Conservation (phyloP, 1,284 basidiomycete genomes). For the Cryptococcus deneoformans region DNA sequence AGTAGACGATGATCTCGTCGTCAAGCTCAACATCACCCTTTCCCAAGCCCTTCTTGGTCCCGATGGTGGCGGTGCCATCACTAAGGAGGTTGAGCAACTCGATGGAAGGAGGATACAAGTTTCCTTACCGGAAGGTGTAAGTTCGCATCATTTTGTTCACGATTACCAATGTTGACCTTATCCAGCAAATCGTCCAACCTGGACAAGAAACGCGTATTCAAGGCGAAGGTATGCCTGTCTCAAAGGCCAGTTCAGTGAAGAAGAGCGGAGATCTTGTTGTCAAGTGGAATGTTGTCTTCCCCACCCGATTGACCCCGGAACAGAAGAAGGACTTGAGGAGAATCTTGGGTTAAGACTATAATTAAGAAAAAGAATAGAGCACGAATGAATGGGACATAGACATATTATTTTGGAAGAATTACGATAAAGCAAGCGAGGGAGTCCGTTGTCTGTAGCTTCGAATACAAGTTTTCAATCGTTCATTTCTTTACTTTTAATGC, state of each 20-base stretch:
- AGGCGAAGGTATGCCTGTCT: slow-evolving; percentile 87
- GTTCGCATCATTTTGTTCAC: slow-evolving; percentile 11
- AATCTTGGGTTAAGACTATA: slow-evolving; percentile 51
- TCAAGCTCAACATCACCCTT: slow-evolving; percentile 64
- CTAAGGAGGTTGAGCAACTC: slow-evolving; percentile 59
- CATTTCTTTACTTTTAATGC: slow-evolving; percentile 5
- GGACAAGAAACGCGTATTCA: slow-evolving; percentile 66
- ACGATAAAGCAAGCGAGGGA: background rate
- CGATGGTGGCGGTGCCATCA: slow-evolving; percentile 52
- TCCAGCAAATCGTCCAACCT: slow-evolving; percentile 68
- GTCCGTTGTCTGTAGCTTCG: background rate
- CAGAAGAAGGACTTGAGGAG: slow-evolving; percentile 79
- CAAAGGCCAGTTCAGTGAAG: slow-evolving; percentile 69
- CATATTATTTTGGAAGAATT: background rate
- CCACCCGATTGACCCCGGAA: slow-evolving; percentile 63
- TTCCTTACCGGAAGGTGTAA: slow-evolving; percentile 57
- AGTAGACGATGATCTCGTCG: slow-evolving; percentile 74
- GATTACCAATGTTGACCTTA: background rate
- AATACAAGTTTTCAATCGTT: background rate
- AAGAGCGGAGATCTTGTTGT: slow-evolving; percentile 80
- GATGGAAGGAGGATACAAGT: slow-evolving; percentile 76
- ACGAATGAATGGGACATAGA: background rate
- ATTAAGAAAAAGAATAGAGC: background rate
- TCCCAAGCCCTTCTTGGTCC: slow-evolving; percentile 71
- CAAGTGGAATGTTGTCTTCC: slow-evolving; percentile 81